A percentile compares a stretch with the other conserved stretches of the same genome.
Conservation (phyloP, 139 green algal species). For the Coccomyxa sp. region DNA sequence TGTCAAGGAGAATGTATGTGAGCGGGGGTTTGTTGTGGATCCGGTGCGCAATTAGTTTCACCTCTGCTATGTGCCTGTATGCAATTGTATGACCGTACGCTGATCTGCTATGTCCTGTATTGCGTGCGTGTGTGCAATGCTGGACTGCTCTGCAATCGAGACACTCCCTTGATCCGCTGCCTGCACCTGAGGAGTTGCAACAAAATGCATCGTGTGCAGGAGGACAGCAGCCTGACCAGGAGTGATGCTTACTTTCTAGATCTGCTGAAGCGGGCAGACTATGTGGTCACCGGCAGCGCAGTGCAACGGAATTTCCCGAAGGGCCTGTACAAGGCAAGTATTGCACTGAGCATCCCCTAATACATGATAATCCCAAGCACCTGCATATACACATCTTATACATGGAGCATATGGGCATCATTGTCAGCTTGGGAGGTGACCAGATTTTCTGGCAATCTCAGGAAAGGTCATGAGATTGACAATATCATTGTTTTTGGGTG, state of each 20-base stretch:
- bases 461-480: no score
- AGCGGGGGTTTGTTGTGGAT: constrained; percentile 86
- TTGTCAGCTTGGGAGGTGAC: no score
- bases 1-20: constrained; percentile 91
- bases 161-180: neutral
- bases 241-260: constrained; percentile 70
- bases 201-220: constrained; percentile 5
- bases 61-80: neutral
- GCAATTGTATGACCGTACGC: neutral
- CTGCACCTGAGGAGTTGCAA: neutral
- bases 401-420: no score
- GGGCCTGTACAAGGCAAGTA: constrained; percentile 51
- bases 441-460: no score
- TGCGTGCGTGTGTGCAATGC: neutral
- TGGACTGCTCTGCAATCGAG: neutral
- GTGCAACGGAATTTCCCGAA: constrained; percentile 65
- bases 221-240: constrained; percentile 85
- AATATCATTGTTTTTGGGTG: no score
- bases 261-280: constrained; percentile 47
- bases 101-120: neutral
- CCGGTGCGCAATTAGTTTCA: constrained; percentile 12
- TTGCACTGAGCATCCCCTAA: no score
- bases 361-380: no score
- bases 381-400: no score
- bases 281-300: constrained; percentile 39